Evolutionary conservation across 2,329 filamentous ascomycete genomes (phyloP).

Genomic region (Apiospora malaysiana): DNA sequence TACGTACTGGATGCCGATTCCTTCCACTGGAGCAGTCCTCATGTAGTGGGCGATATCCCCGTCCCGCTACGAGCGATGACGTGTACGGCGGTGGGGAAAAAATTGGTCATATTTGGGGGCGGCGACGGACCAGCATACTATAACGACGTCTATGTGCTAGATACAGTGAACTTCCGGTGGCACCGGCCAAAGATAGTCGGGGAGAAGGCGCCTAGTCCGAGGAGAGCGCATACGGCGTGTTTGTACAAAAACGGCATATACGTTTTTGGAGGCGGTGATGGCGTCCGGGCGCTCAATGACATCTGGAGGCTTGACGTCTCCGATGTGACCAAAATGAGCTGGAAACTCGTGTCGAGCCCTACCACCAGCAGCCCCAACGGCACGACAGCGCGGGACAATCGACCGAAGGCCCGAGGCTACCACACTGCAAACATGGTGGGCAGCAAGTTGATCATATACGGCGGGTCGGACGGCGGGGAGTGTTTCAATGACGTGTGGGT

Average conservation of each 20-base stretch:
- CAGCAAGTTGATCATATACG: slow-evolving; percentile 74
- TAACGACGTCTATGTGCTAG: slow-evolving; percentile 75
- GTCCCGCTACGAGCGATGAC: slow-evolving; percentile 73
- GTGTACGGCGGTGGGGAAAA: slow-evolving; percentile 73
- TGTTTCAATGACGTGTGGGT: slow-evolving; percentile 78
- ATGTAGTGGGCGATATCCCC: slow-evolving; percentile 68
- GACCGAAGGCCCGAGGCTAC: slow-evolving; percentile 70
- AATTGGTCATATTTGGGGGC: slow-evolving; percentile 72
- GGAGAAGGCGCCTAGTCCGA: slow-evolving; percentile 63
- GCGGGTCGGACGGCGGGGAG: slow-evolving; percentile 72
- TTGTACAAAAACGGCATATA: slow-evolving; percentile 75
- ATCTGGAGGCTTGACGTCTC: slow-evolving; percentile 75
- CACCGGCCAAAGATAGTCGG: slow-evolving; percentile 65
- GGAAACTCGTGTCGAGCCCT: slow-evolving; percentile 65
- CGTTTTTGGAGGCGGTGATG: slow-evolving; percentile 74
- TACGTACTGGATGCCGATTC: slow-evolving; percentile 74
- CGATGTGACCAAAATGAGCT: slow-evolving; percentile 71
- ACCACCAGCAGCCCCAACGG: slow-evolving; percentile 31
- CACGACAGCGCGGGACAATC: slow-evolving; percentile 29
- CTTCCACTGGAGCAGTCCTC: slow-evolving; percentile 72
- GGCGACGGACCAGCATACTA: slow-evolving; percentile 75
- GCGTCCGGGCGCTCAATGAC: slow-evolving; percentile 72
- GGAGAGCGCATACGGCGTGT: slow-evolving; percentile 73
- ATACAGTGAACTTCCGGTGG: slow-evolving; percentile 73
- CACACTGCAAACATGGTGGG: slow-evolving; percentile 77